phyloP scores from a whole-genome alignment of 2,329 filamentous ascomycete genomes.

The Stemphylium vesicarium region DNA sequence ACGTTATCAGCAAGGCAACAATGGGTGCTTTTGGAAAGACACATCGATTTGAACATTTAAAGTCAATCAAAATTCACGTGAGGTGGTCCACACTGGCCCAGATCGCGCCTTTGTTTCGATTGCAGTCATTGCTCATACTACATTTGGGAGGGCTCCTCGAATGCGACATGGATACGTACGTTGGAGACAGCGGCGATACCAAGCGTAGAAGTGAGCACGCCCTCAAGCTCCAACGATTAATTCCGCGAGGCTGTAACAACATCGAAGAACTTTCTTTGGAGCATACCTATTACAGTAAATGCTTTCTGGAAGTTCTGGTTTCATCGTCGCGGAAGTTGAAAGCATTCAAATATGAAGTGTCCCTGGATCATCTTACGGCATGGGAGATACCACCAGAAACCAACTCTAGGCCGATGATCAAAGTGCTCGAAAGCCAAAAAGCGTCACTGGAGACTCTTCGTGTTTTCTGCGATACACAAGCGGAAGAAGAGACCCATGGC shows the following conservation, averaged over 20 bases:
- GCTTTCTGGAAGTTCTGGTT: slow-evolving; percentile 23
- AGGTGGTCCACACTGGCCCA: slow-evolving; percentile 13
- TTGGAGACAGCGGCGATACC: not conserved
- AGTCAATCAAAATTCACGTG: slow-evolving; percentile 23
- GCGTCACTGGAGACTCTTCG: slow-evolving; percentile 17
- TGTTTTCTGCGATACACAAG: slow-evolving; percentile 6
- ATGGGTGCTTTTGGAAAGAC: slow-evolving; percentile 11
- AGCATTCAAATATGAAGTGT: slow-evolving; percentile 20
- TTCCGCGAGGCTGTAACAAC: slow-evolving; percentile 23
- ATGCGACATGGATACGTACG: not conserved
- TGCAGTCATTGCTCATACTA: slow-evolving; percentile 29
- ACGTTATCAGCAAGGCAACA: slow-evolving; percentile 25
- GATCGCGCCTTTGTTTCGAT: slow-evolving; percentile 30
- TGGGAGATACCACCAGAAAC: slow-evolving; percentile 1
- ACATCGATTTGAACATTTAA: slow-evolving; percentile 29
- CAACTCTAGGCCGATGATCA: slow-evolving; percentile 3
- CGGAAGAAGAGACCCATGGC: slow-evolving; percentile 1
- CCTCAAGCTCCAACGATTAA: slow-evolving; percentile 17
- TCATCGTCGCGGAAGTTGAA: slow-evolving; percentile 22
- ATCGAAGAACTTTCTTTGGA: slow-evolving; percentile 25
- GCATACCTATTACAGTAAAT: slow-evolving; percentile 13
- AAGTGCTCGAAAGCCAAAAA: slow-evolving; percentile 19
- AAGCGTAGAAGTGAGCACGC: not conserved
- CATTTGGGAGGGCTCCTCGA: slow-evolving; percentile 18
- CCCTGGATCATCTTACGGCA: slow-evolving; percentile 5